Evolutionary conservation across 495 filamentous ascomycete species (phyloP).

Genomic region (Aspergillus sclerotiicarbonarius): DNA sequence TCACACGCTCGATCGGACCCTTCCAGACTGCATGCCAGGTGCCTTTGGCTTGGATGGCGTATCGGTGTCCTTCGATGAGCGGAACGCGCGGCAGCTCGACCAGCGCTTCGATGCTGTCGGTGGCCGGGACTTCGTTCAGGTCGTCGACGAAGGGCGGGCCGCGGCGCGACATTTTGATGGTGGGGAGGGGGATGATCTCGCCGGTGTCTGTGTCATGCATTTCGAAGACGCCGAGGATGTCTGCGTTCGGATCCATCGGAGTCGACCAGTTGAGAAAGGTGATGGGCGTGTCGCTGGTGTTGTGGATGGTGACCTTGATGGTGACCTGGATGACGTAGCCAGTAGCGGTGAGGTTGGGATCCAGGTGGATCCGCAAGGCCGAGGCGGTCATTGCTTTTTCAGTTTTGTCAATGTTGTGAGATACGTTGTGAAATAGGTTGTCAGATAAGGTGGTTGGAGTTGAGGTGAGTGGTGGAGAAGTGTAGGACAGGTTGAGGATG

Average conservation of each 20-base stretch:
- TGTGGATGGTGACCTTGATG: slow-evolving; percentile 40
- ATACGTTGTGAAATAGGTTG: no score
- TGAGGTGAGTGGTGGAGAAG: no score
- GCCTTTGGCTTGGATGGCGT: slow-evolving; percentile 28
- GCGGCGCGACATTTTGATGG: slow-evolving; percentile 43
- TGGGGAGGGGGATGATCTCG: slow-evolving; percentile 33
- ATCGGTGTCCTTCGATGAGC: slow-evolving; percentile 25
- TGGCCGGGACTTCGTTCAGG: slow-evolving; percentile 41
- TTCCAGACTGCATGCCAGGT: slow-evolving; percentile 36
- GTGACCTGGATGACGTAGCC: slow-evolving; percentile 3
- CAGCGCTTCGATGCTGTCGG: slow-evolving; percentile 12
- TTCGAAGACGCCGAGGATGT: slow-evolving; percentile 45
- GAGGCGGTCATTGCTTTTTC: not conserved
- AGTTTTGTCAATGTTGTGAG: no score
- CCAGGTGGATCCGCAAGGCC: not conserved
- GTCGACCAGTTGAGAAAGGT: slow-evolving; percentile 50
- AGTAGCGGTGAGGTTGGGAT: not conserved
- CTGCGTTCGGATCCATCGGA: slow-evolving; percentile 47
- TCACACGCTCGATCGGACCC: slow-evolving; percentile 18
- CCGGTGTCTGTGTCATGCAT: slow-evolving; percentile 34
- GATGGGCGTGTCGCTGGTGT: slow-evolving; percentile 36
- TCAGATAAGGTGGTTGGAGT: no score
- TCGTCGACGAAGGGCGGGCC: slow-evolving; percentile 42
- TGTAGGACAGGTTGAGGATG: no score
- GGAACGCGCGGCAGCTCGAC: slow-evolving; percentile 18